Conservation (phyloP, 495 filamentous ascomycete species). For the Glonium stellatum region DNA sequence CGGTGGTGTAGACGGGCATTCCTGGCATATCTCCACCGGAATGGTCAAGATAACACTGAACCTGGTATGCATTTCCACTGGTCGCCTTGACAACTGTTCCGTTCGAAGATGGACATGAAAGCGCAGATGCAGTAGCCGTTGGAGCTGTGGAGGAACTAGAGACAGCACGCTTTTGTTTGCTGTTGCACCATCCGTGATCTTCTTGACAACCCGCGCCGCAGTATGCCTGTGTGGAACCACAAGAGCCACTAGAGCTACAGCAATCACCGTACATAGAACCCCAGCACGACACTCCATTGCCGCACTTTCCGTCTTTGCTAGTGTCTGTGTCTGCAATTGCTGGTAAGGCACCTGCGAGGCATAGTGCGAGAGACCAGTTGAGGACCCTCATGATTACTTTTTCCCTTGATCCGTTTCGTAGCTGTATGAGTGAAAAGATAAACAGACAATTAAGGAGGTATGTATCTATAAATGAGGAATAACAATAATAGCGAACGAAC, state of each 20-base stretch:
- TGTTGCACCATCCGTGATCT: conserved; percentile 14
- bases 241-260: conserved; percentile 10
- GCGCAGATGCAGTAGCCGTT: neutral
- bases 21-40: neutral
- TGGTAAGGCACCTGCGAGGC: neutral
- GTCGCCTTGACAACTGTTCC: neutral
- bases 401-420: neutral
- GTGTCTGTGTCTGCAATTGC: neutral
- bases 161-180: conserved; percentile 5
- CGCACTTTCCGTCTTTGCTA: conserved; percentile 22
- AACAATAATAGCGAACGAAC: neutral
- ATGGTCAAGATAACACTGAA: neutral
- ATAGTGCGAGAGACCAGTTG: conserved; percentile 5
- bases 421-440: neutral
- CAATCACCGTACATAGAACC: conserved; percentile 22
- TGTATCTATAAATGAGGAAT: neutral
- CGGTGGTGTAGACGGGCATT: neutral
- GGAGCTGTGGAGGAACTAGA: neutral
- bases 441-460: neutral
- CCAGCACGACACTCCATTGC: conserved; percentile 11
- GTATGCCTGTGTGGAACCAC: conserved; percentile 12
- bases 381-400: neutral
- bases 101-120: neutral
- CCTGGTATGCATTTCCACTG: neutral
- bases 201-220: conserved; percentile 20